Base-by-base conservation (phyloP, 192 early-diverging fungal species). In the Gryganskiella cystojenkinii region DNA sequence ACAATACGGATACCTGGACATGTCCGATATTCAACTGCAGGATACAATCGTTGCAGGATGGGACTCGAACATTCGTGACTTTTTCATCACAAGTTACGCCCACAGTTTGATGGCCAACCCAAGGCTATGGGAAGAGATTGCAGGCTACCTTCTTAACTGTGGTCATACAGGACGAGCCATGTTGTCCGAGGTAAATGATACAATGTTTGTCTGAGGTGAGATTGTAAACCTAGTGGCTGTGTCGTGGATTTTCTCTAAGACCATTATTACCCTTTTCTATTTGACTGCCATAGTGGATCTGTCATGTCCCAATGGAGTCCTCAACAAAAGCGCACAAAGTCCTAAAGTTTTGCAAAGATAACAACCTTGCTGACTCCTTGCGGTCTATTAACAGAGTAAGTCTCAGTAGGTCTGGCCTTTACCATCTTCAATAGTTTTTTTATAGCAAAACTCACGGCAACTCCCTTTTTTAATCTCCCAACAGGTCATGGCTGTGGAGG, bases 221-320 rank as follows among this genome's bases (percentile, higher is more conserved):
- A 17, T 81, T 49, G 60, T 0, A 7, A 14, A 56, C 8, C 19
- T 10, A 31, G 30, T 22, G 3, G 24, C 2, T n/a, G 42, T 45
- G 9, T 25, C 40, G 4, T 15, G 2, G 1, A 14, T 37, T 28
- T 10, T 59, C 11, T 57, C 71, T 24, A 80, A 71, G 28, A 81
- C 24, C 17, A 14, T 15, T 11, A 3, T 20, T 55, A n/a, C 10
- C 33, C 3, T 47, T 3, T 19, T 2, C 45, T 52, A 14, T 33
- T 27, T 84, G 33, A 0, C 79, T 46, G 33, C 47, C 25, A 51
- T 76, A 68, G 83, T 82, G 65, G 65, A 79, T 59, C 22, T 88
- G 67, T 84, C 89, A 87, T 19, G 71, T 91, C 3, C 86, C 89
- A 5, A 51, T 90, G 9, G 81, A 85, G 7, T 83, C 84, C 0